Conservation (phyloP, 768 basidiomycete genomes). For the Tricholoma sp. region DNA sequence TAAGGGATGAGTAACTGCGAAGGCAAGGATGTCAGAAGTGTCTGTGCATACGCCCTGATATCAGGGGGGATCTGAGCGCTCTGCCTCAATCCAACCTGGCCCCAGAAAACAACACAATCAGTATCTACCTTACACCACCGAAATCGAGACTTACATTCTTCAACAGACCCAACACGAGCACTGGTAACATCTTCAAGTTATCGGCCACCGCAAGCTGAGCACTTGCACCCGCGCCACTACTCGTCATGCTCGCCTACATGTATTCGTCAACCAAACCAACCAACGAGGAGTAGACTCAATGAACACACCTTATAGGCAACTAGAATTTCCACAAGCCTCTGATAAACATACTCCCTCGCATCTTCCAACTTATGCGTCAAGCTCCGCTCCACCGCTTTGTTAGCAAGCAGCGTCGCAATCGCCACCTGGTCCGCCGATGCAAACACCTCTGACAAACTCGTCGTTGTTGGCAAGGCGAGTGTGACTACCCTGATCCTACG, state of each 20-base stretch:
- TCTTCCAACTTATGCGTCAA: conserved; percentile 86
- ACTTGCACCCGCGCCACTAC: conserved; percentile 87
- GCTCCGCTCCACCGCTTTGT: conserved; percentile 89
- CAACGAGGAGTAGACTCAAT: neutral
- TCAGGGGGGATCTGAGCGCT: conserved; percentile 97
- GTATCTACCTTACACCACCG: neutral
- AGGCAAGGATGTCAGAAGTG: conserved; percentile 84
- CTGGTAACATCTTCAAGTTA: conserved; percentile 92
- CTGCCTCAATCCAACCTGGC: conserved; percentile 87
- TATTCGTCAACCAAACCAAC: neutral
- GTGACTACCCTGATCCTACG: conserved; percentile 90
- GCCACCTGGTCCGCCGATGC: conserved; percentile 89
- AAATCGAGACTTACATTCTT: conserved; percentile 68
- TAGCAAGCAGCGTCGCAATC: conserved; percentile 75
- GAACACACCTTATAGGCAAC: conserved; percentile 66
- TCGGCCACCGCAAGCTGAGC: conserved; percentile 90
- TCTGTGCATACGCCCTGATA: conserved; percentile 92
- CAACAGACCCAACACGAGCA: conserved; percentile 82
- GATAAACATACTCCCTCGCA: conserved; percentile 76
- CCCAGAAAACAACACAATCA: neutral
- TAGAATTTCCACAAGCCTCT: conserved; percentile 81
- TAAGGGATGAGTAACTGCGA: conserved; percentile 90
- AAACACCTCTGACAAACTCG: conserved; percentile 83
- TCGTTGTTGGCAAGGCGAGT: conserved; percentile 81
- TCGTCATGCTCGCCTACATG: conserved; percentile 75